Conservation (phyloP, 352 stramenopile genomes). For the Globisporangium echinulatum region DNA sequence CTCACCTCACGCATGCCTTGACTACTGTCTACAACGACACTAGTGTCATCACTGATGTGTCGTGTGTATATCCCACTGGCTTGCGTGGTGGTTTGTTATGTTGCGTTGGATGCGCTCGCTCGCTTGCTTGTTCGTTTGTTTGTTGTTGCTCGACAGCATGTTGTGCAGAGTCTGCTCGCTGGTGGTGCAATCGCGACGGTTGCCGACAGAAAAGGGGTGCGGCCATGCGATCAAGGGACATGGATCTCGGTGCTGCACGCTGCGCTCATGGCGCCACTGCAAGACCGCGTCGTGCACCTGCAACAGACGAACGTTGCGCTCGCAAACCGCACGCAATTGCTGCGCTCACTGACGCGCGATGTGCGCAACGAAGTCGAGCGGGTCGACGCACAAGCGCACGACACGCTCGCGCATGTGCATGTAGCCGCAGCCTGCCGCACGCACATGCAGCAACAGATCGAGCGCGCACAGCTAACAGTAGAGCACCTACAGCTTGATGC, state of each 20-base stretch:
- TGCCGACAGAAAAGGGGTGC: constrained; percentile 27
- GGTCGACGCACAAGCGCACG: constrained; percentile 11
- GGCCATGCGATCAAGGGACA: constrained; percentile 24
- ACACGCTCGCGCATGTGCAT: constrained; percentile 14
- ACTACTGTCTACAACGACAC: neutral
- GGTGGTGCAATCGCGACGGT: constrained; percentile 20
- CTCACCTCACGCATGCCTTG: neutral
- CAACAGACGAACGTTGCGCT: constrained; percentile 17
- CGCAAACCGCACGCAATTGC: constrained; percentile 7
- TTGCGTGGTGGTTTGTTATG: neutral
- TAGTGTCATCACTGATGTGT: too few species aligned
- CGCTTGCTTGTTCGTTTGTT: too few species aligned
- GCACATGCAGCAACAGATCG: constrained; percentile 21
- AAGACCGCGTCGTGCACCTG: constrained; percentile 19
- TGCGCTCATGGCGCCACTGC: constrained; percentile 24
- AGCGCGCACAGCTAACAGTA: constrained; percentile 3
- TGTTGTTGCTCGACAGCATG: constrained; percentile 10
- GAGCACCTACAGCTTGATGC: constrained; percentile 4
- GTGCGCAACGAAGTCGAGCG: constrained; percentile 4
- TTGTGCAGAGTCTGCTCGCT: constrained; percentile 21
- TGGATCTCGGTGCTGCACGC: constrained; percentile 28
- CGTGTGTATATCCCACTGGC: neutral
- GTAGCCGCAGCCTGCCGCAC: constrained; percentile 16
- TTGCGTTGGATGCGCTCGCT: neutral
- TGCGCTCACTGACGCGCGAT: constrained; percentile 8